phyloP scores from a whole-genome alignment of 768 basidiomycete species.

The Lentinula edodes region DNA sequence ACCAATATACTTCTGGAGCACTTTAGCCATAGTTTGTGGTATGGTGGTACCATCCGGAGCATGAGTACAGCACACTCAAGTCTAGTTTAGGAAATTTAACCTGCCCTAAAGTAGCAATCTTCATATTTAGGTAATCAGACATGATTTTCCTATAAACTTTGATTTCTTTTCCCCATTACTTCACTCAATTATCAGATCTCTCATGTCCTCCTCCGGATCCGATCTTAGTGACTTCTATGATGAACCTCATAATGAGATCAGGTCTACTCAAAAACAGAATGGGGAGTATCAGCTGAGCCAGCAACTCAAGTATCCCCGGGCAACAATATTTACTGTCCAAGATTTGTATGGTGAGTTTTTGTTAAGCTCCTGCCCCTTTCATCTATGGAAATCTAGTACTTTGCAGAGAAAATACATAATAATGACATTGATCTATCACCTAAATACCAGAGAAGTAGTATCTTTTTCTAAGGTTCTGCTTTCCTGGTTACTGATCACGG shows the following conservation, averaged over 20 bases:
- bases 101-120: no score
- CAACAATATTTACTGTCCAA: constrained; percentile 60
- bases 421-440: constrained; percentile 67
- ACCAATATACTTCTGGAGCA: no score
- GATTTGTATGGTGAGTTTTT: constrained; percentile 45
- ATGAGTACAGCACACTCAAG: no score
- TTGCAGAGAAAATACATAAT: constrained; percentile 56
- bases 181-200: background rate
- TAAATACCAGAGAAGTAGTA: constrained; percentile 69
- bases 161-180: background rate
- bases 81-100: no score
- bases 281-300: constrained; percentile 20
- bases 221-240: constrained; percentile 1
- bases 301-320: constrained; percentile 49
- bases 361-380: background rate
- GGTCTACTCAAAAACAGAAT: background rate
- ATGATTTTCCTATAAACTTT: background rate
- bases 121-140: background rate
- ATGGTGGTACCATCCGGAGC: no score
- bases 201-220: background rate
- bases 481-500: no score
- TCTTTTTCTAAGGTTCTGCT: background rate
- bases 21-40: no score
- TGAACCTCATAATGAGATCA: background rate
- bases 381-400: background rate